Evolutionary conservation across 2,329 filamentous ascomycete species (phyloP).

Genomic region (Paracamarosporium sp.): DNA sequence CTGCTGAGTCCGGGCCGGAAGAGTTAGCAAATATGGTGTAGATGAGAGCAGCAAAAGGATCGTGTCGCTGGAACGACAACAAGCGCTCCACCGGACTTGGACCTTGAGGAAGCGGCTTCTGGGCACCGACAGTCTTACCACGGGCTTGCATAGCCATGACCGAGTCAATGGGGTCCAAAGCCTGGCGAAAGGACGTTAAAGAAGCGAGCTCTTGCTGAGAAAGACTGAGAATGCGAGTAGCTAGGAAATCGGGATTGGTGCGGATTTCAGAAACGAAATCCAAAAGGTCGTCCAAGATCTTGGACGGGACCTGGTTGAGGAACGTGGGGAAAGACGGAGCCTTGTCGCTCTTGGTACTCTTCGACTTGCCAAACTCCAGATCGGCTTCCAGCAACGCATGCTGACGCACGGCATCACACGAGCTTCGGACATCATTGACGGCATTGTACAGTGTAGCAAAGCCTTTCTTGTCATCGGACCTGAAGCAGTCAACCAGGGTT

Average conservation of each 20-base stretch:
- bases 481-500: conserved; percentile 79
- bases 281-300: conserved; percentile 76
- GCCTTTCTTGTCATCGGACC: conserved; percentile 77
- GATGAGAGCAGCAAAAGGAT: conserved; percentile 82
- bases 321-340: conserved; percentile 53
- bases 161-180: conserved; percentile 81
- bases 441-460: conserved; percentile 79
- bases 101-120: conserved; percentile 57
- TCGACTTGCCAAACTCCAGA: conserved; percentile 62
- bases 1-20: conserved; percentile 78
- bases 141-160: conserved; percentile 73
- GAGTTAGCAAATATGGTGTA: conserved; percentile 89
- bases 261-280: conserved; percentile 82
- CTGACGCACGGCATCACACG: conserved; percentile 74
- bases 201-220: conserved; percentile 77
- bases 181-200: conserved; percentile 79
- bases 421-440: conserved; percentile 79
- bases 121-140: conserved; percentile 57
- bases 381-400: conserved; percentile 77
- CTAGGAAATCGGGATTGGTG: conserved; percentile 86
- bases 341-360: conserved; percentile 50
- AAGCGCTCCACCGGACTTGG: conserved; percentile 79
- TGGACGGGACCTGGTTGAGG: conserved; percentile 74
- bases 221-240: conserved; percentile 78
- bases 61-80: conserved; percentile 86